Percentiles rank a stretch among this genome's conserved stretches.
These are phyloP conservation scores for Carex kokanica DNA, from an alignment of 176 grass and related monocot genomes.

Conservation along the genomic window DNA sequence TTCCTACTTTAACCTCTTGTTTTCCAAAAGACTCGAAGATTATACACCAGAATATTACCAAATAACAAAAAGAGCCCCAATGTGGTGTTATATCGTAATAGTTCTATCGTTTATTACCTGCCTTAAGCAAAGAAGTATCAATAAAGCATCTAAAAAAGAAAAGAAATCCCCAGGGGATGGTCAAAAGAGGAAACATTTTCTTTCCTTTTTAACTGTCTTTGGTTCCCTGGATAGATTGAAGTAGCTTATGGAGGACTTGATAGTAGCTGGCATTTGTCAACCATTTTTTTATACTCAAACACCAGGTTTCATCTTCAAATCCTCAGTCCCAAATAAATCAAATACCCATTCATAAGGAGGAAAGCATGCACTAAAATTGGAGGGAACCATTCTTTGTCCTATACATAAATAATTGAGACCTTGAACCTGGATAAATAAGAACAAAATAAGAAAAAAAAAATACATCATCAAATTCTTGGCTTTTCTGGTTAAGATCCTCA, in stretches of 20 bases:
- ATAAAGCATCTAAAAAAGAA: neutral
- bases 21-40: neutral
- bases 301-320: neutral
- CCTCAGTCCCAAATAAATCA: neutral
- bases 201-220: neutral
- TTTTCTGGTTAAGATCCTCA: constrained; percentile 66
- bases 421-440: neutral
- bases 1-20: neutral
- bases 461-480: constrained; percentile 72
- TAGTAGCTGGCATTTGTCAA: neutral
- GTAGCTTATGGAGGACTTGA: neutral
- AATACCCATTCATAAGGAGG: neutral
- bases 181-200: neutral
- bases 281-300: too few relatives aligned
- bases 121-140: neutral
- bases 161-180: neutral
- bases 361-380: neutral
- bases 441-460: constrained; percentile 13
- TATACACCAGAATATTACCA: neutral
- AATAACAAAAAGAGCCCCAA: neutral
- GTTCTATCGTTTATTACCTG: neutral
- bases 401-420: neutral
- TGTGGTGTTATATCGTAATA: neutral
- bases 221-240: neutral
- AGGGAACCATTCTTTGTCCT: neutral